Evolutionary conservation across 441 rosid genomes (phyloP), one percentile per base, ranked within the genome.

Genomic region (Erysimum pusillum): DNA sequence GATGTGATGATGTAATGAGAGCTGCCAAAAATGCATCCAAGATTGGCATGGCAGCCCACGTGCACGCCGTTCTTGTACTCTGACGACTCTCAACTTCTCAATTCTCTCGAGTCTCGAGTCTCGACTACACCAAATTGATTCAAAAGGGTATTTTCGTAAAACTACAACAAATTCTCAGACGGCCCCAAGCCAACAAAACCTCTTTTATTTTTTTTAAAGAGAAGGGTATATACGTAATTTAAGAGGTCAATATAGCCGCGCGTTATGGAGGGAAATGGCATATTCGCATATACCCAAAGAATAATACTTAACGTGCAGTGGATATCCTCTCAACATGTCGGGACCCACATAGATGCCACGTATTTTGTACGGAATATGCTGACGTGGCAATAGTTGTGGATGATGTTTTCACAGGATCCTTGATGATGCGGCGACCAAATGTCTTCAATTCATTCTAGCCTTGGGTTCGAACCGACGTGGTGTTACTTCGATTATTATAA

Each of bases 201-300:
- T 7, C 9, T 51, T 69, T 58, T 11, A 1, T 18, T 70, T 28
- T 51, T 69, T 53, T 14, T 1, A 18, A 70, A 46, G 0, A 0
- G 12, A 58, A 56, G 79, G 79, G 52, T 17, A 84, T 67, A n/a
- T 35, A 35, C 17, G 74, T 81, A 11, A 54, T 2, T 2, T 0
- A 0, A 1, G 0, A n/a, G 0, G 7, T 45, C 7, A 48, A 63
- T 38, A 6, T 20, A 63, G 49, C 9, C 52, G 38, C 52, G 70
- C 76, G 77, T 22, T 10, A 48, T 48, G 6, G 68, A 45, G 9
- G 41, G 57, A 49, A 39, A 65, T 57, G 39, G 90, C 86, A 88
- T 87, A 90, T 88, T 84, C 90, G 96, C 53, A 87, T 88, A 88
- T 86, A 68, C 89, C 17, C 5, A 48, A 59, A 13, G 93, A 81